Evolutionary conservation across 257 asterid genomes (phyloP).

Genomic region (Parsonsia alboflavescens): DNA sequence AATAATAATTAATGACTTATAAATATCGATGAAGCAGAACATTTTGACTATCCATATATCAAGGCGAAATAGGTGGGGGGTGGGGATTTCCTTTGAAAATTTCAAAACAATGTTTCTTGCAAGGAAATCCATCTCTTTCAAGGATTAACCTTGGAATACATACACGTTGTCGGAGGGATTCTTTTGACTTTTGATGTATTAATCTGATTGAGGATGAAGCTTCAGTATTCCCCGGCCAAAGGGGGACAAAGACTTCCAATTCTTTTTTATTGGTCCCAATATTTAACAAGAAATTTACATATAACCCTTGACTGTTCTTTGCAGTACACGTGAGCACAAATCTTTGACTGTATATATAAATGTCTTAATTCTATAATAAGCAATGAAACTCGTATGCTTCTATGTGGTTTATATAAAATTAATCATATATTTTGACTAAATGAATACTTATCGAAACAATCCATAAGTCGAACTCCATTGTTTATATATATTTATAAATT

Average conservation of each 20-base stretch:
- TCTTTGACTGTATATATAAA: no score
- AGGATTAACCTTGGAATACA: slow-evolving; percentile 2
- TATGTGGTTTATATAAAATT: no score
- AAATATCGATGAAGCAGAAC: no score
- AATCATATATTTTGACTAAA: no score
- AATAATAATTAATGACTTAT: no score
- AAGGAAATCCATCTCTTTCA: background rate
- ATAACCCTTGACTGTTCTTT: background rate
- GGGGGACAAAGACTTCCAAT: background rate
- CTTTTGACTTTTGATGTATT: slow-evolving; percentile 15
- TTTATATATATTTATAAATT: no score
- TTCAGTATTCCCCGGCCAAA: background rate
- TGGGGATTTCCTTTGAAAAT: background rate
- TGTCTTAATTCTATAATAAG: no score
- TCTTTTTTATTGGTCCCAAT: background rate
- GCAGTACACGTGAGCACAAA: slow-evolving; percentile 1
- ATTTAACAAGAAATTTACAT: background rate
- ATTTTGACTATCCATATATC: no score
- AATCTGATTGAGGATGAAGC: background rate
- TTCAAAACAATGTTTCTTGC: background rate
- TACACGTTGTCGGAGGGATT: background rate
- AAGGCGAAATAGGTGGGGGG: no score
- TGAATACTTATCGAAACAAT: no score
- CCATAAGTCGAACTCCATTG: no score
- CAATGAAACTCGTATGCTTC: no score